phyloP scores from a whole-genome alignment of 2,329 filamentous ascomycete species.

The Diaporthe caulivora region DNA sequence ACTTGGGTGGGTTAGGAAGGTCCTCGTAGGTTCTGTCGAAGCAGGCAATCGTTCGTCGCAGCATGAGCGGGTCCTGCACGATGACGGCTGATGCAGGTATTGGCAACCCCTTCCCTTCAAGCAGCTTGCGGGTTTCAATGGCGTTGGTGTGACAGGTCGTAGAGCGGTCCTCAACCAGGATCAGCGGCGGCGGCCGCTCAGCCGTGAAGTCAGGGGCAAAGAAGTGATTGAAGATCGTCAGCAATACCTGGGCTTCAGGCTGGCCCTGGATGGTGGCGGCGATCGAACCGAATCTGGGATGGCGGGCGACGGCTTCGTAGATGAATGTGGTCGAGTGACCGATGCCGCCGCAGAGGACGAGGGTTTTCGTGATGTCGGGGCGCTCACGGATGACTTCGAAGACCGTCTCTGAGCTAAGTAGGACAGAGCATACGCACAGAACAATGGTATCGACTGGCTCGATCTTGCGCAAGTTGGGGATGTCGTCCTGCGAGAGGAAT shows the following conservation, averaged over 20 bases:
- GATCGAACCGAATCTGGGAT: background rate
- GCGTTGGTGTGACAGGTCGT: slow-evolving; percentile 11
- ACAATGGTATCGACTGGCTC: background rate
- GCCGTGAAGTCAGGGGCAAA: background rate
- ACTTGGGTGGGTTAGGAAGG: background rate
- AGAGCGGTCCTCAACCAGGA: slow-evolving; percentile 2
- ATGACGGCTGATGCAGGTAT: background rate
- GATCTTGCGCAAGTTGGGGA: background rate
- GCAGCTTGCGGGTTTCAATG: slow-evolving; percentile 12
- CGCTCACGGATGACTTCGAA: slow-evolving; percentile 6
- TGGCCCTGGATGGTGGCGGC: background rate
- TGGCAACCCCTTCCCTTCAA: background rate
- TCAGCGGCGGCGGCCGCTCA: background rate
- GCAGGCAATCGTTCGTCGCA: slow-evolving; percentile 1
- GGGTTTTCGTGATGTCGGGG: background rate
- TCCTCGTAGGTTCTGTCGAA: slow-evolving; percentile 6
- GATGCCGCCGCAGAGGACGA: slow-evolving; percentile 19
- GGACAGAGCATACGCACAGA: background rate
- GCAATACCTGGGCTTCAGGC: slow-evolving; percentile 1
- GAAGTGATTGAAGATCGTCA: slow-evolving; percentile 10
- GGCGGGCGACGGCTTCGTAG: slow-evolving; percentile 22
- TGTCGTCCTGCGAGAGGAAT: slow-evolving; percentile 11
- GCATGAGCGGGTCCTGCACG: background rate
- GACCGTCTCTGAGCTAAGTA: background rate
- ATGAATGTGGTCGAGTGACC: slow-evolving; percentile 3